Evolutionary conservation across 1,284 basidiomycete species (phyloP), one percentile per base, ranked within the genome.

Genomic region (Ceratobasidium sp.): DNA sequence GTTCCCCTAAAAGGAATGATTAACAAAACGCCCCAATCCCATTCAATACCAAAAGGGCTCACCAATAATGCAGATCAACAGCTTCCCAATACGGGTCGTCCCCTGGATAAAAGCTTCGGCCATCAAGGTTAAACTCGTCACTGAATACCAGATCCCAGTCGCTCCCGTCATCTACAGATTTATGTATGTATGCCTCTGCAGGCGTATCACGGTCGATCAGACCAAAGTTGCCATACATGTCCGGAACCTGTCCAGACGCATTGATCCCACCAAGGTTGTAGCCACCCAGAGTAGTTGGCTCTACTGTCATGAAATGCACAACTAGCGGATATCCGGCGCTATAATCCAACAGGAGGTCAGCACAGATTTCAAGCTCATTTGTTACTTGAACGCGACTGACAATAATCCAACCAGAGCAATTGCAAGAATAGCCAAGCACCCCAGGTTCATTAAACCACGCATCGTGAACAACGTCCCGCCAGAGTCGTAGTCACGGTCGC

Each of bases 41-140:
- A 26, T 14, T 18, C n/a, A 13, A 46, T 5, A 26, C 11, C 21
- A 70, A 32, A 16, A 28, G 16, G 35, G 44, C 71, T 67, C 82
- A 86, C 91, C 91, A 92, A 78, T 92, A 92, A 80, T 92, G 89
- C 23, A 93, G 80, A 78, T 93, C 89, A 18, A 84, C 89, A 7
- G 91, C 91, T 79, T 93, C 91, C 92, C 91, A 91, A 78, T 89
- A 90, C 4, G 87, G 84, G 74, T 88, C 87, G 71, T 88, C 85
- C 13, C 63, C 59, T 14, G 83, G 81, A 81, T 91, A 96, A 81
- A 97, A 97, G 0, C 91, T 87, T 43, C 95, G 87, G 2, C 88
- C 83, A 28, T 66, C 62, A 72, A 80, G 79, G 74, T 85, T 83
- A 78, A 86, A 86, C 78, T 85, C 85, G 35, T 38, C 35, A 11